Conservation (phyloP, 176 grass and related monocot genomes). For the Cymbopogon citratus region DNA sequence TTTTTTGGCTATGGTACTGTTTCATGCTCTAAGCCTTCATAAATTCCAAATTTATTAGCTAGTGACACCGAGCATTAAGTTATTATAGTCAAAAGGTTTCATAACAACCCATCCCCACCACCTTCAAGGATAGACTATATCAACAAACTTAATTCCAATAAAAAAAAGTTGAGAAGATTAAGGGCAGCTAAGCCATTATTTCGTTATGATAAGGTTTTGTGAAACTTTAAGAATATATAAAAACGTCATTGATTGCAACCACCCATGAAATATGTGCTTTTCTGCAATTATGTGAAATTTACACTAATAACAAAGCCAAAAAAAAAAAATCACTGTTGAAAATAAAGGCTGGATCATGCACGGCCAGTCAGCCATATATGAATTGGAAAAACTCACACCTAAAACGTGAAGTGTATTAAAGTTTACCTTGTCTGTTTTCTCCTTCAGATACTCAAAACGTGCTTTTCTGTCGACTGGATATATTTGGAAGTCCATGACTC, state of each 20-base stretch:
- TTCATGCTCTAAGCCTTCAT: background rate
- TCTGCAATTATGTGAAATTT: background rate
- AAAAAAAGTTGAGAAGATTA: background rate
- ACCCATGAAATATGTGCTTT: background rate
- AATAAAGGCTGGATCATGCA: background rate
- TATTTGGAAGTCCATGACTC: slow-evolving; percentile 60
- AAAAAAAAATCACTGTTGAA: background rate
- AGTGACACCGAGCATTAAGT: background rate
- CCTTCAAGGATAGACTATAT: background rate
- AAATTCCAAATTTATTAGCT: background rate
- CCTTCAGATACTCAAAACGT: slow-evolving; percentile 60
- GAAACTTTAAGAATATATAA: background rate
- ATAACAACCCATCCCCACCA: background rate
- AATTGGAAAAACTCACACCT: background rate
- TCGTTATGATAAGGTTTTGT: background rate
- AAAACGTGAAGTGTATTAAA: background rate
- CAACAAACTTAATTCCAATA: background rate
- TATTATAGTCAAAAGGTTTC: background rate
- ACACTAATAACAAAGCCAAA: background rate
- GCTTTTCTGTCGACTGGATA: slow-evolving; percentile 55
- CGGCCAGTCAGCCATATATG: background rate
- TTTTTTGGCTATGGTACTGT: background rate
- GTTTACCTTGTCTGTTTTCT: slow-evolving; percentile 59
- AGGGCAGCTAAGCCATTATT: background rate
- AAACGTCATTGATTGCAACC: background rate